These are phyloP conservation scores for Cryptococcus jaspeensis DNA, from an alignment of 1,284 basidiomycete species.

Conservation along the genomic window DNA sequence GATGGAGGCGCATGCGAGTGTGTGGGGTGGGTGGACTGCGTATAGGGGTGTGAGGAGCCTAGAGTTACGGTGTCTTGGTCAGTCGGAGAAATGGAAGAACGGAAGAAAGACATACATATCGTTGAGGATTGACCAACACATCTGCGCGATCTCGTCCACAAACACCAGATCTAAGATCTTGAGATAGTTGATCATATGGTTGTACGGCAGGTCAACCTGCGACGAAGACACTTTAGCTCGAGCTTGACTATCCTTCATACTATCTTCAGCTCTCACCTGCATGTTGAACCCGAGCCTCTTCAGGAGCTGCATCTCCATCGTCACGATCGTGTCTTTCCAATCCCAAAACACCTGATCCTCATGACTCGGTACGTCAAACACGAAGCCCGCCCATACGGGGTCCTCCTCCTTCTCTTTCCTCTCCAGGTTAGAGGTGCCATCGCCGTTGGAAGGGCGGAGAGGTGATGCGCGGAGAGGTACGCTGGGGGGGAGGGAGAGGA, in stretches of 20 bases:
- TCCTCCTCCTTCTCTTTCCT: conserved; percentile 15
- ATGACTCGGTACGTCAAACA: conserved; percentile 40
- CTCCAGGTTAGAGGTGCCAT: conserved; percentile 11
- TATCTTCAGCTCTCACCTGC: conserved; percentile 40
- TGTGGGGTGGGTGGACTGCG: conserved; percentile 79
- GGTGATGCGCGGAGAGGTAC: conserved; percentile 8
- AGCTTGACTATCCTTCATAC: not conserved
- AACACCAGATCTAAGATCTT: conserved; percentile 75
- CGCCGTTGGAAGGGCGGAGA: not conserved
- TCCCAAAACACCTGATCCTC: conserved; percentile 49
- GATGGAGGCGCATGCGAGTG: conserved; percentile 82
- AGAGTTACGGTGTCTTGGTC: conserved; percentile 5
- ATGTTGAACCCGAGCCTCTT: conserved; percentile 90
- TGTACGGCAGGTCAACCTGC: conserved; percentile 86
- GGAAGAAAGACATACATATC: conserved; percentile 67
- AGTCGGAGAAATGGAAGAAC: not conserved
- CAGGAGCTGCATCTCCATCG: conserved; percentile 95
- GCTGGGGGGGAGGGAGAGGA: conserved; percentile 35
- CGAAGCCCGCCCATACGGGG: conserved; percentile 39
- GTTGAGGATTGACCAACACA: conserved; percentile 86
- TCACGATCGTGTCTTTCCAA: conserved; percentile 67
- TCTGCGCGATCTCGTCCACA: conserved; percentile 67
- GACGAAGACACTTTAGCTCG: conserved; percentile 35
- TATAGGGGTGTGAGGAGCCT: conserved; percentile 90
- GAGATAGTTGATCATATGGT: conserved; percentile 91